Base-by-base conservation (phyloP, 1,139 yeast genomes). In the Spencermartinsiella ligniputridi region DNA sequence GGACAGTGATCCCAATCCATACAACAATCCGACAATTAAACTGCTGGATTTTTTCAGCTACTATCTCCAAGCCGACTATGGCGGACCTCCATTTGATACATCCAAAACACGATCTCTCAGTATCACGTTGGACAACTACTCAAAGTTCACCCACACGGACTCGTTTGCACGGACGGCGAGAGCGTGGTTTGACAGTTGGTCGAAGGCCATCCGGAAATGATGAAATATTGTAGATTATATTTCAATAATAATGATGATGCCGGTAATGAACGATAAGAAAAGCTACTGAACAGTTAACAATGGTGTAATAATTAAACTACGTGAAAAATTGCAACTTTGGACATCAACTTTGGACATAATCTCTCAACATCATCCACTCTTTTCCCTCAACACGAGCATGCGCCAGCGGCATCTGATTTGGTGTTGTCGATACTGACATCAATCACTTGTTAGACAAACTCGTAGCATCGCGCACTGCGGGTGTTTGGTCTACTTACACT, bases 361-460 rank as follows among this genome's bases (percentile, higher is more conserved):
- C n/a, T n/a, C n/a, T n/a, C n/a, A n/a, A n/a, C n/a, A n/a, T n/a
- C n/a, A n/a, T n/a, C n/a, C n/a, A n/a, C n/a, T n/a, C n/a, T n/a
- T n/a, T n/a, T n/a, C n/a, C 16, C 4, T 40, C 40, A 57, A 42
- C 61, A 57, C 35, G 48, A 50, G 41, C 62, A 58, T 16, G 50
- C 52, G 12, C 53, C 52, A 37, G 43, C 48, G 20, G 40, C 45
- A n/a, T 44, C 37, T 33, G 47, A 44, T 37, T 47, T 49, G 34
- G 42, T 52, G 24, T 60, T 54, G 43, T 63, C 65, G 72, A 78
- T 63, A 76, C 81, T 54, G 74, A 81, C 66, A 71, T 78, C 83
- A 71, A 78, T 68, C 78, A 78, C 61, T 74, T 71, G 57, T 71
- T 27, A 27, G 32, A 11, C 25, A 22, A 22, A 22, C 25, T 11